Evolutionary conservation across 176 grass and related monocot species (phyloP), one percentile per base, ranked within the genome.

Genomic region (Zoysia pacifica): DNA sequence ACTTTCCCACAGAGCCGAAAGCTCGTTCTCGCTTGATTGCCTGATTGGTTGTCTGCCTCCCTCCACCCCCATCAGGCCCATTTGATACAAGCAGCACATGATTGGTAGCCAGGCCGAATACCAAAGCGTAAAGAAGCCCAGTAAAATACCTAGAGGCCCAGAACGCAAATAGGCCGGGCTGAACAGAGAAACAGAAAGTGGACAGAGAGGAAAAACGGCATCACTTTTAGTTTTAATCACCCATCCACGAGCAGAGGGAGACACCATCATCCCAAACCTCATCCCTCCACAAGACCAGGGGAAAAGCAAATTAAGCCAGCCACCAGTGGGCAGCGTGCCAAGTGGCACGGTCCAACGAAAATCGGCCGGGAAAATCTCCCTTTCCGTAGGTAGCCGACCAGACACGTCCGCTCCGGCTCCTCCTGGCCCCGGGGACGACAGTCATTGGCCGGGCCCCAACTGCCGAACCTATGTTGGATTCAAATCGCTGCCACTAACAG

Each of bases 321-420:
- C 52, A 18, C 11, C 15, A 9, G n/a, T 7, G 18, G 14, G 0
- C 1, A 2, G n/a, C 28, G 37, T 44, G 76, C 48, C 18, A 55
- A 53, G 63, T 67, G 76, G 70, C 40, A 3, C 16, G 15, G 41
- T 20, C 62, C 62, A 5, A 37, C 6, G 5, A 19, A 28, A 51
- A 70, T 42, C 16, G 43, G 60, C 16, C 4, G 42, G 42, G 48
- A 63, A 62, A 70, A 49, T 51, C 37, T 77, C 4, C 54, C 20
- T 36, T 3, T 28, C 28, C 28, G 28, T 28, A 2, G 8, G 55
- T 45, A 48, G 74, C 55, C 67, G 82, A 78, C 74, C 82, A 61
- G 67, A 71, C 82, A 63, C 74, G 46, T 3, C 7, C 7, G 64
- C 11, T 51, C 8, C 66, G 59, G 67, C 9, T 62, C 12, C 73